phyloP scores from a whole-genome alignment of 2,329 filamentous ascomycete species.

The Penicillium expansum region DNA sequence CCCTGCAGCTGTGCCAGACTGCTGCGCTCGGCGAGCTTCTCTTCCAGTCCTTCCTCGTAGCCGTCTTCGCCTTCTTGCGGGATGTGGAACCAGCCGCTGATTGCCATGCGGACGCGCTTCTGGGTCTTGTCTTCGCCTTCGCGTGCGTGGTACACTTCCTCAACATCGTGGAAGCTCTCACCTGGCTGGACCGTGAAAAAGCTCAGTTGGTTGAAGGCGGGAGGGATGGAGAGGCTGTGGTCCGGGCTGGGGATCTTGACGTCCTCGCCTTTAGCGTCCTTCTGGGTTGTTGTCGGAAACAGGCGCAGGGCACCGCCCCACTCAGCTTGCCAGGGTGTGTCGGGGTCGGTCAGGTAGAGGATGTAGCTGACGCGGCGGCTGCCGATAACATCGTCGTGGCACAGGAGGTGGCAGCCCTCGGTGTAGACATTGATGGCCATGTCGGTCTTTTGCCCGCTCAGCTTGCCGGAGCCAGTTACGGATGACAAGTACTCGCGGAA shows the following conservation, averaged over 20 bases:
- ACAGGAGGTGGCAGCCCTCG: slow-evolving; percentile 89
- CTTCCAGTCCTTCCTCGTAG: slow-evolving; percentile 82
- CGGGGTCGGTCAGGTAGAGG: slow-evolving; percentile 89
- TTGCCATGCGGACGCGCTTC: slow-evolving; percentile 80
- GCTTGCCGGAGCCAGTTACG: slow-evolving; percentile 79
- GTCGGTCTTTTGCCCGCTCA: slow-evolving; percentile 93
- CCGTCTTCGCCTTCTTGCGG: slow-evolving; percentile 92
- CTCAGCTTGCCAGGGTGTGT: slow-evolving; percentile 80
- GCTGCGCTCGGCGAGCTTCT: slow-evolving; percentile 83
- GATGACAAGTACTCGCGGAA: slow-evolving; percentile 87
- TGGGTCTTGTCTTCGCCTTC: slow-evolving; percentile 59
- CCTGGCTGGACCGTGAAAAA: slow-evolving; percentile 98
- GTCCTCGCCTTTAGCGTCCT: slow-evolving; percentile 67
- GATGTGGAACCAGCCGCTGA: slow-evolving; percentile 98
- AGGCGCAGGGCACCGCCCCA: slow-evolving; percentile 92
- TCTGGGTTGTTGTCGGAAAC: slow-evolving; percentile 68
- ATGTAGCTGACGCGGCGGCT: slow-evolving; percentile 95
- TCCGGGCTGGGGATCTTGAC: slow-evolving; percentile 80
- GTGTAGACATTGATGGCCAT: slow-evolving; percentile 99
- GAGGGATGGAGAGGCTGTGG: slow-evolving; percentile 77
- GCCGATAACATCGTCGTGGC: slow-evolving; percentile 99
- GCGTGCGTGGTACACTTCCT: slow-evolving; percentile 83
- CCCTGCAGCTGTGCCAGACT: slow-evolving; percentile 90
- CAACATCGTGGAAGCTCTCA: slow-evolving; percentile 98
- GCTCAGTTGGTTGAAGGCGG: slow-evolving; percentile 93